A percentile compares a stretch with the other conserved stretches of the same genome.
Conservation (phyloP, 2,329 filamentous ascomycete species). For the Fulvia fulva region DNA sequence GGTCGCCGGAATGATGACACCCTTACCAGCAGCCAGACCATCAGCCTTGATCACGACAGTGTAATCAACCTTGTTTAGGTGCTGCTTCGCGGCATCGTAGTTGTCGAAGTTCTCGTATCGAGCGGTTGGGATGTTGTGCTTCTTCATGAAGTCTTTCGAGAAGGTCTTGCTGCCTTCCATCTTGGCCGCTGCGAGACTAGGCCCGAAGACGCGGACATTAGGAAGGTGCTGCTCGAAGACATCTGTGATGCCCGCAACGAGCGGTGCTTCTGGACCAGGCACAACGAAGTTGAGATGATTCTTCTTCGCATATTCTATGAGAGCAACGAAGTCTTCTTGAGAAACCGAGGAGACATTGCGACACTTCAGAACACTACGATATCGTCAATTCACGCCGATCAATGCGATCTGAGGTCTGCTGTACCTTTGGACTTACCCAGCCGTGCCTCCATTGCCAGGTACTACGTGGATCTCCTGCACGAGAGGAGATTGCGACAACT, state of each 20-base stretch:
- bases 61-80: constrained; percentile 68
- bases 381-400: constrained; percentile 6
- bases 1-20: constrained; percentile 79
- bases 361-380: constrained; percentile 31
- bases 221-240: constrained; percentile 59
- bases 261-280: constrained; percentile 86
- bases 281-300: constrained; percentile 77
- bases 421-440: constrained; percentile 35
- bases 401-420: background rate
- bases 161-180: constrained; percentile 98
- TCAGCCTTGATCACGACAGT: constrained; percentile 90
- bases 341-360: constrained; percentile 65
- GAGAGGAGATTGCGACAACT: constrained; percentile 74
- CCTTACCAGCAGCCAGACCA: constrained; percentile 89
- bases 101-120: constrained; percentile 75
- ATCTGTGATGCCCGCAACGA: constrained; percentile 84
- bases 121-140: constrained; percentile 84
- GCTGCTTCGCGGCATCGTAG: constrained; percentile 45
- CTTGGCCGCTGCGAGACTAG: constrained; percentile 73
- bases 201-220: constrained; percentile 77
- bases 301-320: constrained; percentile 70
- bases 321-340: constrained; percentile 70
- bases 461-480: constrained; percentile 69
- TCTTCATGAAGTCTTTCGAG: constrained; percentile 96
- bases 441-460: constrained; percentile 84